A percentile compares a stretch with the other conserved stretches of the same genome.
Conservation (phyloP, 345 rosid species). For the Populus pruinosa region DNA sequence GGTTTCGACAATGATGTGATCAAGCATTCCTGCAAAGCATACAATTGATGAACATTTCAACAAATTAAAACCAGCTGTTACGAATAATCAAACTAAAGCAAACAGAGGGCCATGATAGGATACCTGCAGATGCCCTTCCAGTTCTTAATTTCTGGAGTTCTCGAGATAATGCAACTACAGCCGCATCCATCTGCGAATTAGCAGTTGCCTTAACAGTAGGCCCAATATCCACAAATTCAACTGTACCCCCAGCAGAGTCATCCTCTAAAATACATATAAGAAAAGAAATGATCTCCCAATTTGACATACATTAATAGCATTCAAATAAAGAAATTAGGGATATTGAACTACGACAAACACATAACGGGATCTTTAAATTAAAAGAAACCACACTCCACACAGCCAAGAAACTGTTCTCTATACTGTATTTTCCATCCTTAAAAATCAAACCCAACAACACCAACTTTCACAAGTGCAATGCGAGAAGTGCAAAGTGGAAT, state of each 20-base stretch:
- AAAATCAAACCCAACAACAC: too few relatives aligned
- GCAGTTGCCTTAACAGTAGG: conserved; percentile 63
- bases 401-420: too few relatives aligned
- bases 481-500: too few relatives aligned
- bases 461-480: too few relatives aligned
- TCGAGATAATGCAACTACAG: conserved; percentile 64
- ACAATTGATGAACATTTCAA: not conserved
- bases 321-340: not conserved
- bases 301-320: not conserved
- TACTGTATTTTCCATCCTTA: too few relatives aligned
- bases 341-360: not conserved
- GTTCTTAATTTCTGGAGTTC: conserved; percentile 79
- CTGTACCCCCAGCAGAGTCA: conserved; percentile 51
- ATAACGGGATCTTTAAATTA: too few relatives aligned
- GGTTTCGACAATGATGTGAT: conserved; percentile 82
- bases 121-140: conserved; percentile 86
- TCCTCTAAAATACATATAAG: conserved; percentile 48
- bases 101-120: not conserved
- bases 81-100: not conserved
- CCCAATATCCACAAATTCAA: conserved; percentile 61
- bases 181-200: conserved; percentile 85
- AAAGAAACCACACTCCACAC: too few relatives aligned
- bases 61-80: conserved; percentile 9
- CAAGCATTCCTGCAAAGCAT: conserved; percentile 77
- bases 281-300: not conserved